Base-by-base conservation (phyloP, 2,329 filamentous ascomycete genomes). In the Colletotrichum australisinense region DNA sequence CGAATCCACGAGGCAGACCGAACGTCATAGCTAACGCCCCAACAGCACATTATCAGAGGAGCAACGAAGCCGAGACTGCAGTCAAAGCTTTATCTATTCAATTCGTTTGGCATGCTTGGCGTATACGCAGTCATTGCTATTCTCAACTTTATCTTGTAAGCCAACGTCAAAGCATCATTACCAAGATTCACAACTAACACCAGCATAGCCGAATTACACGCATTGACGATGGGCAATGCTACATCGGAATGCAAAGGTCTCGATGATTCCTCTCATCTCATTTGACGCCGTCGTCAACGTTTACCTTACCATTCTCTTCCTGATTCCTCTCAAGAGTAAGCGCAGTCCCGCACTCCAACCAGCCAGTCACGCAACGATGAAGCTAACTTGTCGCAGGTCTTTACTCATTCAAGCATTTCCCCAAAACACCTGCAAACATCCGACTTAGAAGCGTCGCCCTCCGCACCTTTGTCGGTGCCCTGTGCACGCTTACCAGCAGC, bases 271-370 rank as follows among this genome's bases (percentile, higher is more conserved):
- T 0, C 84, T 93, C 12, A 90, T 93, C 57, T 83, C 83, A 0
- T 91, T 92, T 74, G 91, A 93, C 75, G 82, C 90, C 14, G 75
- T 91, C 1, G 87, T 91, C 67, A 92, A 92, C 76, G 86, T 91
- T 24, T 92, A 92, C 75, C 83, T 93, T 1, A 93, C 90, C 1
- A 83, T 87, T 4, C 82, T 92, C n/a, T 92, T 93, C 78, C 81
- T 93, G 2, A 83, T 89, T n/a, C 90, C 90, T 3, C 78, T 93
- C 1, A 87, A 86, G 72, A 84, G 89, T 91, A 81, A 77, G 85
- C 26, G 75, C 14, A 7, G n/a, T 14, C 1, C 22, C 12, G n/a
- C 24, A 6, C 8, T 6, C 4, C 46, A 66, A 30, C 3, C 19
- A 5, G 14, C 16, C 8, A 12, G 4, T 22, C 19, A n/a, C 42